Evolutionary conservation across 1,284 basidiomycete genomes (phyloP), one percentile per base, ranked within the genome.

Genomic region (Malassezia globosa): DNA sequence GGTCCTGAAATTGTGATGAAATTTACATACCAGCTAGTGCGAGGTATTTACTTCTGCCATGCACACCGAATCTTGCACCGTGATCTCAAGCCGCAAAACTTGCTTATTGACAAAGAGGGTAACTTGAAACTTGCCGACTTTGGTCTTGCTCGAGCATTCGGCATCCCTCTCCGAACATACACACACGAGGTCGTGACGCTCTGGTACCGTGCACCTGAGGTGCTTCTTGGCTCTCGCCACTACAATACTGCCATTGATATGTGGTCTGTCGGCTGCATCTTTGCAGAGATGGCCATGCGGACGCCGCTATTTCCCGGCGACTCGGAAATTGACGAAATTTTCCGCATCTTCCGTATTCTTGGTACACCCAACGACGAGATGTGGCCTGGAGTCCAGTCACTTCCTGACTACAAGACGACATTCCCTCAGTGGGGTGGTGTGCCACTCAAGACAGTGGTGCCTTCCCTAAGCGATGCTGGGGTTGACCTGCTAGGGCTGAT

Each of bases 261-360:
- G 81, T 97, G 92, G 92, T 89, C 85, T 38, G 89, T 95, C 21
- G 92, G 90, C 14, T 88, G 86, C 63, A 92, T 92, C 66, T 66
- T 70, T 54, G 87, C 87, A 7, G 87, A 92, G 74, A 90, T 92
- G 87, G 81, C 85, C 46, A 82, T 85, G 79, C 83, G 88, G 21
- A 80, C 82, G 59, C 90, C 92, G 1, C 78, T 96, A 21, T 96
- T 96, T 79, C 89, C 92, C 11, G 92, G 94, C 7, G 92, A 97
- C 75, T 95, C 89, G 23, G 92, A 97, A 75, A 97, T 97, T 65
- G 92, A 97, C 75, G 90, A 97, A 76, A 97, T 97, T 63, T 97
- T 96, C 80, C 87, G 89, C 74, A 97, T 96, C 68, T 97, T 97
- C 79, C 53, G 61, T 14, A 64, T 52, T n/a, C 38, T 54, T 42